Evolutionary conservation across 2,329 filamentous ascomycete genomes (phyloP).

Genomic region (Ophidiomyces ophidiicola): DNA sequence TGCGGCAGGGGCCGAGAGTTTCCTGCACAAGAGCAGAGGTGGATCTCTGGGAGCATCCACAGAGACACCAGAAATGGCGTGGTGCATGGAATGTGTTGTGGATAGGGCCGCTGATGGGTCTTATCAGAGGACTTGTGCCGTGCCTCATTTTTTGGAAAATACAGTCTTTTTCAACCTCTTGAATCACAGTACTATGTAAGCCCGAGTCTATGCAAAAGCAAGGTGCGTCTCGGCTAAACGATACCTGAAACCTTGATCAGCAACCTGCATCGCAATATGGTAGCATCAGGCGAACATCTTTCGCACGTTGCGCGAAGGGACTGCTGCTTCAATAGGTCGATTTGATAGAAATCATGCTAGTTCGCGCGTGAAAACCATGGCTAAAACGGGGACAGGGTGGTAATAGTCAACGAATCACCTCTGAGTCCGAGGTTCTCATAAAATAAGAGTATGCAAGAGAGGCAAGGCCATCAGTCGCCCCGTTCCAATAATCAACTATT

Average conservation of each 20-base stretch:
- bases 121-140: conserved; percentile 1
- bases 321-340: conserved; percentile 3
- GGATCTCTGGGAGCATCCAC: not conserved
- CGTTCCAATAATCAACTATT: too few relatives aligned
- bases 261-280: not conserved
- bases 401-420: too few relatives aligned
- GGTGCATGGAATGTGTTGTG: not conserved
- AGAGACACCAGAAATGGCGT: not conserved
- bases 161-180: not conserved
- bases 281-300: conserved; percentile 4
- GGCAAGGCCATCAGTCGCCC: too few relatives aligned
- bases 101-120: not conserved
- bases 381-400: too few relatives aligned
- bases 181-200: too few relatives aligned
- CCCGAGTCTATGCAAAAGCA: too few relatives aligned
- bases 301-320: conserved; percentile 5
- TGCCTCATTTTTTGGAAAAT: not conserved
- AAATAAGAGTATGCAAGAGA: too few relatives aligned
- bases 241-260: conserved; percentile 9
- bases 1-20: too few relatives aligned
- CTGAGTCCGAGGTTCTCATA: too few relatives aligned
- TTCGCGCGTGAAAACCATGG: conserved; percentile 1
- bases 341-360: not conserved
- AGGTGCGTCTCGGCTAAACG: not conserved
- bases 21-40: not conserved